Conservation (phyloP, 305 asterid species). For the Withania somnifera region DNA sequence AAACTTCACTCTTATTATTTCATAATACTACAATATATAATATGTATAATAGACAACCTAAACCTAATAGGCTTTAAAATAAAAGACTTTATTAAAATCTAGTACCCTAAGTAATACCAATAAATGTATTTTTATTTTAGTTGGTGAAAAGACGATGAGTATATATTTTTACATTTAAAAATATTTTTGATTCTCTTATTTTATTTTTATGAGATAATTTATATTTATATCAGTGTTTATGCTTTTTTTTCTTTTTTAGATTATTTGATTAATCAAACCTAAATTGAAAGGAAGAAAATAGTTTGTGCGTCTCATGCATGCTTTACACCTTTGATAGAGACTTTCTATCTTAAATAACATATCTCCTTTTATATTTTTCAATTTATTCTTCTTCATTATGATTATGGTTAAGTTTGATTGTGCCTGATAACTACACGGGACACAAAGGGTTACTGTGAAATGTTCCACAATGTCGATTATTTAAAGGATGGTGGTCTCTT, state of each 20-base stretch:
- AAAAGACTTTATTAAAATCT: no score
- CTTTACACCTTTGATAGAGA: neutral
- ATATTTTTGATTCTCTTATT: neutral
- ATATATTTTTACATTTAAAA: neutral
- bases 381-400: neutral
- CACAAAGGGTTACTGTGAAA: neutral
- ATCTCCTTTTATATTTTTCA: neutral
- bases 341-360: neutral
- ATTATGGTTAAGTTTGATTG: neutral
- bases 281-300: neutral
- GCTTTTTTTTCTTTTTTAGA: no score
- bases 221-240: no score
- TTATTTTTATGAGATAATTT: neutral
- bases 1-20: no score
- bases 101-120: no score
- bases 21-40: no score
- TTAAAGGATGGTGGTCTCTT: no score
- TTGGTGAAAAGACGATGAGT: no score
- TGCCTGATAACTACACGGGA: neutral
- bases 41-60: no score
- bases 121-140: neutral
- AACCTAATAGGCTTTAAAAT: no score
- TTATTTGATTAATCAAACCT: neutral
- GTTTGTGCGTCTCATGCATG: neutral
- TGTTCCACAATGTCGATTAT: no score